Conservation (phyloP, 2,329 filamentous ascomycete genomes). For the Ceratocystis variospora region DNA sequence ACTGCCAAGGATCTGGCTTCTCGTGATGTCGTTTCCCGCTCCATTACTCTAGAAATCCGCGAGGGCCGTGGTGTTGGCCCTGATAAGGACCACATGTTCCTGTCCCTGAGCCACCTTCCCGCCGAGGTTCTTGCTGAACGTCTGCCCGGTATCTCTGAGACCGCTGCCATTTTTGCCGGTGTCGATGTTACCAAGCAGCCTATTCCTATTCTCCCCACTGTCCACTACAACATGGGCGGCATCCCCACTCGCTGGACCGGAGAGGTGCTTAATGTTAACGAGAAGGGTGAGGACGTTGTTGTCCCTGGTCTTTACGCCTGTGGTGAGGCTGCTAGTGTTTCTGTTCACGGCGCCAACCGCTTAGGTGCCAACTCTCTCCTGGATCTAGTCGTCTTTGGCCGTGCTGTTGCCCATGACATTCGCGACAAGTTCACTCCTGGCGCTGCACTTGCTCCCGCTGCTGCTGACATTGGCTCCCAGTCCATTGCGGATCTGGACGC, state of each 20-base stretch:
- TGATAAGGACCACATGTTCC: constrained; percentile 97
- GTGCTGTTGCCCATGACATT: constrained; percentile 93
- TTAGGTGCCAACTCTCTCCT: constrained; percentile 96
- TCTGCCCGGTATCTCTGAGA: constrained; percentile 97
- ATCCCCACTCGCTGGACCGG: constrained; percentile 96
- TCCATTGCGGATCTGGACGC: constrained; percentile 78
- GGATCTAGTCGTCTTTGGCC: constrained; percentile 93
- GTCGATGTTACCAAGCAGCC: constrained; percentile 96
- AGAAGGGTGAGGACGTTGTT: constrained; percentile 75
- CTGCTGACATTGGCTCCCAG: constrained; percentile 75
- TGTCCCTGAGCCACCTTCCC: constrained; percentile 91
- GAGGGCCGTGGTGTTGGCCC: constrained; percentile 93
- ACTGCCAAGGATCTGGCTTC: constrained; percentile 96
- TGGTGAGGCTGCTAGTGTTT: constrained; percentile 93
- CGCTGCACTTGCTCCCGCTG: constrained; percentile 61
- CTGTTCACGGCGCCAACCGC: constrained; percentile 95
- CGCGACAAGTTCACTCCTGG: constrained; percentile 85
- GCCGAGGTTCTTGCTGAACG: constrained; percentile 86
- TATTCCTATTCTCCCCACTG: constrained; percentile 88
- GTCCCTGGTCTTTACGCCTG: constrained; percentile 93
- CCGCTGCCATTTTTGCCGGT: constrained; percentile 89
- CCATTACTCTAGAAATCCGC: constrained; percentile 96
- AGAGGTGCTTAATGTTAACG: constrained; percentile 82
- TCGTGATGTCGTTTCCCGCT: constrained; percentile 91
- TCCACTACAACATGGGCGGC: constrained; percentile 99